Percentiles rank a stretch among this genome's conserved stretches.
Conservation (phyloP, 495 filamentous ascomycete species). For the Penicillium samsonianum region DNA sequence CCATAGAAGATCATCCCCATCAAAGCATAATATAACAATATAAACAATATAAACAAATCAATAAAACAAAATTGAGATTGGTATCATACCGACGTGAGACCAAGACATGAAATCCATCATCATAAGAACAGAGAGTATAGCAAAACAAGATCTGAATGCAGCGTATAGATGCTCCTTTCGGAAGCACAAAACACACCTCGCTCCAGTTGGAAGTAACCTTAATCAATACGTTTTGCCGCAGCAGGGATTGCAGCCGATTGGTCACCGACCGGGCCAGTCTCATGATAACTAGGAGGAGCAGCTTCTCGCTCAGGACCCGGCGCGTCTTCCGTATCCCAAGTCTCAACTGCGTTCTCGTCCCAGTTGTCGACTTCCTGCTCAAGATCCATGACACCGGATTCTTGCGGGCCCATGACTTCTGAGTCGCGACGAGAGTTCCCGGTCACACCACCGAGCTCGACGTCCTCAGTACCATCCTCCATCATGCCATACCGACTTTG, state of each 20-base stretch:
- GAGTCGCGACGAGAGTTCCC: conserved; percentile 47
- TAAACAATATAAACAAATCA: conserved; percentile 7
- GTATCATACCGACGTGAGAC: conserved; percentile 26
- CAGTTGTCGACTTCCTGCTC: conserved; percentile 80
- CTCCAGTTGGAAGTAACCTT: neutral
- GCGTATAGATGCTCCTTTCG: neutral
- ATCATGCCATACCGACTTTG: conserved; percentile 70
- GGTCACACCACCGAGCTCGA: conserved; percentile 56
- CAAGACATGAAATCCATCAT: conserved; percentile 25
- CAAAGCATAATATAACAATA: conserved; percentile 8
- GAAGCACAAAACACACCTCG: neutral
- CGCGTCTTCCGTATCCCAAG: conserved; percentile 67
- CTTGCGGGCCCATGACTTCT: conserved; percentile 58
- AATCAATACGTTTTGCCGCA: conserved; percentile 26
- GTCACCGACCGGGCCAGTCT: conserved; percentile 9
- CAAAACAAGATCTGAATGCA: neutral
- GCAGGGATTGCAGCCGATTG: conserved; percentile 5
- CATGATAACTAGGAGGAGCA: conserved; percentile 26
- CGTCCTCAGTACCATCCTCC: conserved; percentile 52
- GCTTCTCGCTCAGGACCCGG: conserved; percentile 17
- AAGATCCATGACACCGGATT: conserved; percentile 54
- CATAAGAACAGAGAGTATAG: conserved; percentile 11
- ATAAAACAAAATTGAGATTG: conserved; percentile 15
- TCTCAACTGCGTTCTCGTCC: conserved; percentile 78
- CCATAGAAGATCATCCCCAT: neutral